Evolutionary conservation across 805 yeast species (phyloP), one percentile per base, ranked within the genome.

Genomic region (Wickerhamomyces queroliae): DNA sequence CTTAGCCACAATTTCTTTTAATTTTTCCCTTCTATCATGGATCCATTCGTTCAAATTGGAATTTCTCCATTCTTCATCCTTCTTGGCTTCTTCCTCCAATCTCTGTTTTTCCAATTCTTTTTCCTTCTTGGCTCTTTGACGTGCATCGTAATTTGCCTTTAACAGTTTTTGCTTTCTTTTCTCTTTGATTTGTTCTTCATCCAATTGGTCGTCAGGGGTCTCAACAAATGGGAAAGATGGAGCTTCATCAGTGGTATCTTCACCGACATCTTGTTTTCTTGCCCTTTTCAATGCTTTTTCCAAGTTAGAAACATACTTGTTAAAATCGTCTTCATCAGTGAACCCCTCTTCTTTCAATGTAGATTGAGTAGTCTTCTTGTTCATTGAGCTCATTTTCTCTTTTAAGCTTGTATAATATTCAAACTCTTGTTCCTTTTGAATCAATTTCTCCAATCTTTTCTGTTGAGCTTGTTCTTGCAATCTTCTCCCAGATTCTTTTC

Each of bases 401-500:
- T 69, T 73, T 33, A 90, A 62, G 20, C 70, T 69, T 1, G 76
- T 64, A 52, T 81, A 88, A 58, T 90, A 88, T 35, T 72, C 80
- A 46, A 69, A 76, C 53, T 91, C 96, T 48, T 83, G 79, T 49
- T 89, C 89, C 48, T 85, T 83, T 57, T 88, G 88, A 13, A 77
- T 68, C 34, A 87, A 62, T 53, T 86, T 89, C 56, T 91, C 96
- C 9, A 79, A 59, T 40, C 99, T 68, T 48, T 80, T 82, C 53
- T 80, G 83, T 50, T 83, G 89, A 0, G 97, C 97, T 61, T 89
- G 96, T 53, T 87, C 95, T 62, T 93, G 98, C 45, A 95, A 69
- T 47, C 95, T 71, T 46, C 82, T 76, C 8, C 97, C 97, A 46
- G 83, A 84, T 55, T 89, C 96, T 50, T 76, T 74, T 44, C 95